Conservation (phyloP, 164 flowering plant genomes). For the Magnolia kwangsiensis region DNA sequence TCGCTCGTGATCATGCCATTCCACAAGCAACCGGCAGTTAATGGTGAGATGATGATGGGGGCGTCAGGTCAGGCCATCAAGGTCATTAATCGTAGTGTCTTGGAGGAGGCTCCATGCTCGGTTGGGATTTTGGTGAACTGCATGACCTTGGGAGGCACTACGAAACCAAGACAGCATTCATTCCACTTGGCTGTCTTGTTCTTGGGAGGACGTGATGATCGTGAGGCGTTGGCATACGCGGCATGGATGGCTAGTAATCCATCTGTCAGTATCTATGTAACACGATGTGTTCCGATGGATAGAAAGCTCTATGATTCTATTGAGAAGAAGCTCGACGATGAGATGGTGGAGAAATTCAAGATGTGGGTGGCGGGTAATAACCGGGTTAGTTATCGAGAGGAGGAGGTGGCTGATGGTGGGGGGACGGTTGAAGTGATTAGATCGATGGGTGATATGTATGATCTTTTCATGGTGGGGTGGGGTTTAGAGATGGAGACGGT, state of each 20-base stretch:
- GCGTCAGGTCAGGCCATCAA: constrained; percentile 1
- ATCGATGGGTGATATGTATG: constrained; percentile 15
- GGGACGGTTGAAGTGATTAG: constrained; percentile 19
- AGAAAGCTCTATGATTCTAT: too few relatives aligned
- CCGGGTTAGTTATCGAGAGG: constrained; percentile 21
- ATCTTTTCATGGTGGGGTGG: constrained; percentile 41
- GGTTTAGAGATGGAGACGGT: constrained; percentile 14
- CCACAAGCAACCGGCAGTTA: constrained; percentile 19
- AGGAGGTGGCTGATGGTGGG: constrained; percentile 22
- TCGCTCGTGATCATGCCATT: constrained; percentile 35
- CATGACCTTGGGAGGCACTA: constrained; percentile 13
- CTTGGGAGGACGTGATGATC: constrained; percentile 49
- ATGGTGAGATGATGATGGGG: background rate
- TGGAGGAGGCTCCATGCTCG: constrained; percentile 41
- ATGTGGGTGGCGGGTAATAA: background rate
- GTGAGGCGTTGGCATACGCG: constrained; percentile 43
- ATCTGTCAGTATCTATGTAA: constrained; percentile 21
- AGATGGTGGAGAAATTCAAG: constrained; percentile 21
- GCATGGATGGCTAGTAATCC: constrained; percentile 27
- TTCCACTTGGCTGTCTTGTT: constrained; percentile 32
- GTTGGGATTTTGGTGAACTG: constrained; percentile 39
- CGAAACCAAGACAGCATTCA: constrained; percentile 11
- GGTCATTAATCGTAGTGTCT: constrained; percentile 23
- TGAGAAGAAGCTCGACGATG: constrained; percentile 18
- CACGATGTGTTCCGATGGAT: constrained; percentile 1